Conservation (phyloP, 495 filamentous ascomycete genomes). For the Lophiostoma macrostomum region DNA sequence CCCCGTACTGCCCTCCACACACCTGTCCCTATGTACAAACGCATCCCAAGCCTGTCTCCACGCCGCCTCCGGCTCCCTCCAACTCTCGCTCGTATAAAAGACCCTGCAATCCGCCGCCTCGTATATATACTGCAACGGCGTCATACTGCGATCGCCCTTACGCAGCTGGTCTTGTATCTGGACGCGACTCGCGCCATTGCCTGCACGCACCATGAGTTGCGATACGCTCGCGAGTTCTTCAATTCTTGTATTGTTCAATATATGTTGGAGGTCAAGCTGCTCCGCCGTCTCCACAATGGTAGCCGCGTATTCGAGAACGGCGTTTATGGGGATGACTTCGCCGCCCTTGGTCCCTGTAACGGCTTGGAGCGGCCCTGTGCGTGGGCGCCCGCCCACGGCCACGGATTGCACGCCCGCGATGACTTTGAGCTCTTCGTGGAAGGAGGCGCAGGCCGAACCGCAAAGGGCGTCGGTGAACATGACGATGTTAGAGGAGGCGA, state of each 20-base stretch:
- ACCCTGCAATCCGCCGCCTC: slow-evolving; percentile 31
- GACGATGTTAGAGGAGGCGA: slow-evolving; percentile 23
- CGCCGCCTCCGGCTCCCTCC: slow-evolving; percentile 3
- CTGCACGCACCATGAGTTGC: slow-evolving; percentile 8
- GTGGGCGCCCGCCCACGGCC: slow-evolving; percentile 19
- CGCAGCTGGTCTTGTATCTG: slow-evolving; percentile 25
- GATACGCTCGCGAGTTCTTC: background rate
- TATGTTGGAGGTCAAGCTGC: background rate
- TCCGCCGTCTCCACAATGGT: background rate
- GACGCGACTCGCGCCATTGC: background rate
- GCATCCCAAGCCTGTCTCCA: slow-evolving; percentile 24
- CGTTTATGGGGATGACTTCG: slow-evolving; percentile 10
- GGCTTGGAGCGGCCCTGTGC: slow-evolving; percentile 18
- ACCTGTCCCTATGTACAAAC: slow-evolving; percentile 5
- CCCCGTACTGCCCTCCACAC: slow-evolving; percentile 18
- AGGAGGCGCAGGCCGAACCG: slow-evolving; percentile 21
- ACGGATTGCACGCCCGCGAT: slow-evolving; percentile 22
- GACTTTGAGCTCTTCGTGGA: slow-evolving; percentile 29
- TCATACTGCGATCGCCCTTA: slow-evolving; percentile 13
- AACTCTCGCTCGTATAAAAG: slow-evolving; percentile 16
- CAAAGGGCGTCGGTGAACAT: slow-evolving; percentile 29
- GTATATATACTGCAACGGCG: slow-evolving; percentile 29
- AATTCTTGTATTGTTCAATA: background rate
- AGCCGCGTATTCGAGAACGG: background rate
- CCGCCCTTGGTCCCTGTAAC: slow-evolving; percentile 23